Percentiles rank a stretch among this genome's conserved stretches.
Conservation (phyloP, 225 moss, liverwort and hornwort species). For the Asterella californica region DNA sequence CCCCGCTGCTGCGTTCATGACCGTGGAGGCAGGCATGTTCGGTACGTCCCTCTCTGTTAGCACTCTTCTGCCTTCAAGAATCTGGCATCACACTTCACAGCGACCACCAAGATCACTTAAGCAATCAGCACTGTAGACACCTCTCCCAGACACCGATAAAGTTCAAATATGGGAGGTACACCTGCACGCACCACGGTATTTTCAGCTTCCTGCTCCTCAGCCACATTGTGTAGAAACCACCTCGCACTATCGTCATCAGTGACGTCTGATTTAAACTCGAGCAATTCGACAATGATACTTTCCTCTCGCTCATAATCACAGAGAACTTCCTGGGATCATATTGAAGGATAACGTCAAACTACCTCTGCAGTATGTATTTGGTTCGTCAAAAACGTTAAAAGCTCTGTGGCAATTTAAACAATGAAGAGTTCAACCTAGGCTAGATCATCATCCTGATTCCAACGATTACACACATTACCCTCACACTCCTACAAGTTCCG, state of each 20-base stretch:
- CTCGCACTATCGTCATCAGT: conserved; percentile 60
- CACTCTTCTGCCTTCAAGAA: conserved; percentile 56
- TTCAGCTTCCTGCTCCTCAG: conserved; percentile 71
- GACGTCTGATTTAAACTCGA: conserved; percentile 72
- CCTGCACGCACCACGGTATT: conserved; percentile 42
- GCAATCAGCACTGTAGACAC: neutral
- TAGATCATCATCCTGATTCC: neutral
- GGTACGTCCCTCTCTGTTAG: conserved; percentile 41
- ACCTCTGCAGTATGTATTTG: neutral
- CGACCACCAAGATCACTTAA: conserved; percentile 20
- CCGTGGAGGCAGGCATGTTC: no score
- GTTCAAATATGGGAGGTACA: neutral
- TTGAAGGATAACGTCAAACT: neutral
- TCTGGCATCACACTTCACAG: conserved; percentile 58
- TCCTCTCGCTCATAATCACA: conserved; percentile 68
- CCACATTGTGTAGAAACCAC: conserved; percentile 86
- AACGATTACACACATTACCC: no score
- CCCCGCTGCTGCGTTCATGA: no score
- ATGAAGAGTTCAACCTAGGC: neutral
- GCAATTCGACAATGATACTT: conserved; percentile 84
- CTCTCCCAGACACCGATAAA: neutral
- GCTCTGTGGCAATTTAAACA: neutral
- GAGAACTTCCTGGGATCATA: conserved; percentile 59
- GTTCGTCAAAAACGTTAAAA: neutral
- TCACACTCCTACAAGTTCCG: no score